A percentile compares a stretch with the other conserved stretches of the same genome.
phyloP scores from a whole-genome alignment of 75 land plant species.

The Selaginella tamariscina region DNA sequence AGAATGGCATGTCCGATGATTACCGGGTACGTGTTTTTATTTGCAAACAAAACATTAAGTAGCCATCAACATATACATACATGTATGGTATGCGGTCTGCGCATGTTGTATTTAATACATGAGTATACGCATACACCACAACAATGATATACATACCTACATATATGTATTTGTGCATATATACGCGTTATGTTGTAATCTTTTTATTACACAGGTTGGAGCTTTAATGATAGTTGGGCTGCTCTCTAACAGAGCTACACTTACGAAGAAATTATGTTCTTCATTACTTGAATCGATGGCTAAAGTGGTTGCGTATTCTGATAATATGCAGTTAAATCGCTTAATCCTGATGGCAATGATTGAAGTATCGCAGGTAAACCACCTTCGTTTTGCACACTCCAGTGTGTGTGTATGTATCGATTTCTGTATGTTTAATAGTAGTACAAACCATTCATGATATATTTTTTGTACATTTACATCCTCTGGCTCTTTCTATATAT shows the following conservation, averaged over 20 bases:
- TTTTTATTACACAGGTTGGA: constrained; percentile 46
- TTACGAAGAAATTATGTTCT: constrained; percentile 38
- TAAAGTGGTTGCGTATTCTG: constrained; percentile 23
- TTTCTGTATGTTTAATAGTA: too few relatives aligned
- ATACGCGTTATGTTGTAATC: background rate
- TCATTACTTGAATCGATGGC: constrained; percentile 35
- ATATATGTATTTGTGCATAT: constrained; percentile 1
- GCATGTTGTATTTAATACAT: too few relatives aligned
- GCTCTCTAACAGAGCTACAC: constrained; percentile 37
- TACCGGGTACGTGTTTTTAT: constrained; percentile 16
- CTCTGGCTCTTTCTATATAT: too few relatives aligned
- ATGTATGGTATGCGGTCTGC: too few relatives aligned
- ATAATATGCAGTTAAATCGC: constrained; percentile 38
- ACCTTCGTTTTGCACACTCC: constrained; percentile 1
- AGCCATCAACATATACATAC: too few relatives aligned
- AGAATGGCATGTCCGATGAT: constrained; percentile 29
- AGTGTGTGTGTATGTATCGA: too few relatives aligned
- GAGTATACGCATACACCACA: too few relatives aligned
- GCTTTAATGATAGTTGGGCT: constrained; percentile 70
- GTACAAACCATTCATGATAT: too few relatives aligned
- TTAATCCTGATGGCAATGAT: constrained; percentile 52
- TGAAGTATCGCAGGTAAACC: constrained; percentile 67
- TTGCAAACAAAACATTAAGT: background rate
- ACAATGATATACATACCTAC: background rate
- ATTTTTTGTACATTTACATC: too few relatives aligned